Percentiles rank a stretch among this genome's conserved stretches.
These are phyloP conservation scores for Teratosphaeriaceae sp. DNA, from an alignment of 2,329 filamentous ascomycete species.

Conservation along the genomic window DNA sequence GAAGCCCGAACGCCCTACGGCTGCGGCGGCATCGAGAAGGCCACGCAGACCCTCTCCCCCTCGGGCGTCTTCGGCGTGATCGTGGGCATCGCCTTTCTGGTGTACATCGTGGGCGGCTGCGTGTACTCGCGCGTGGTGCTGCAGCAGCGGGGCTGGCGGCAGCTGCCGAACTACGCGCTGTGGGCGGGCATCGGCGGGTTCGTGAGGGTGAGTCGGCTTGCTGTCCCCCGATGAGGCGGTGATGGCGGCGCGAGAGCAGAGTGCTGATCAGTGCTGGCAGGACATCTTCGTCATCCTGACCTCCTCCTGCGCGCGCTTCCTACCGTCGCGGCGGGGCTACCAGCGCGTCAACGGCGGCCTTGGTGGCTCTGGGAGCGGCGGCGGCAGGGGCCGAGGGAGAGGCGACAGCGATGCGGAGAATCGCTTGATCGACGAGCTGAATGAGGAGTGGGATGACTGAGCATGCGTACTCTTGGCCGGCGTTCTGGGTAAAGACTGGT, in stretches of 20 bases:
- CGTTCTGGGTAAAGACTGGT: too few species aligned
- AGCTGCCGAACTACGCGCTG: conserved; percentile 87
- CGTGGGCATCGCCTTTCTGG: conserved; percentile 65
- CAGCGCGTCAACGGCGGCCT: conserved; percentile 51
- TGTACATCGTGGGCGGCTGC: conserved; percentile 86
- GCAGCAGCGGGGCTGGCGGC: conserved; percentile 90
- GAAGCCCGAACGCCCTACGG: conserved; percentile 81
- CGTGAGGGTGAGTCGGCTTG: conserved; percentile 57
- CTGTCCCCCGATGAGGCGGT: not conserved
- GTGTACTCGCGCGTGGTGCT: conserved; percentile 94
- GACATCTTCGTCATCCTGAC: conserved; percentile 60
- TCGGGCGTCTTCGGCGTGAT: conserved; percentile 86
- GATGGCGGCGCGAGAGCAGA: not conserved
- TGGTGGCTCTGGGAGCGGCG: conserved; percentile 45
- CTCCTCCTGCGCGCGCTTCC: conserved; percentile 60
- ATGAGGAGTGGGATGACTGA: conserved; percentile 96
- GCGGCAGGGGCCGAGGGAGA: conserved; percentile 35
- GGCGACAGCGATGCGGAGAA: conserved; percentile 73
- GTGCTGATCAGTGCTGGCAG: conserved; percentile 20
- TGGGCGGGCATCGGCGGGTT: conserved; percentile 87
- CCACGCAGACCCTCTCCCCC: conserved; percentile 54
- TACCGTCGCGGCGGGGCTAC: conserved; percentile 63
- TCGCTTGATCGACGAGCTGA: conserved; percentile 85
- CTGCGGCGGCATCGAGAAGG: conserved; percentile 63
- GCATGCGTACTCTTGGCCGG: too few species aligned